phyloP scores from a whole-genome alignment of 169 alveolate species.

The Plasmodium knowlesi region DNA sequence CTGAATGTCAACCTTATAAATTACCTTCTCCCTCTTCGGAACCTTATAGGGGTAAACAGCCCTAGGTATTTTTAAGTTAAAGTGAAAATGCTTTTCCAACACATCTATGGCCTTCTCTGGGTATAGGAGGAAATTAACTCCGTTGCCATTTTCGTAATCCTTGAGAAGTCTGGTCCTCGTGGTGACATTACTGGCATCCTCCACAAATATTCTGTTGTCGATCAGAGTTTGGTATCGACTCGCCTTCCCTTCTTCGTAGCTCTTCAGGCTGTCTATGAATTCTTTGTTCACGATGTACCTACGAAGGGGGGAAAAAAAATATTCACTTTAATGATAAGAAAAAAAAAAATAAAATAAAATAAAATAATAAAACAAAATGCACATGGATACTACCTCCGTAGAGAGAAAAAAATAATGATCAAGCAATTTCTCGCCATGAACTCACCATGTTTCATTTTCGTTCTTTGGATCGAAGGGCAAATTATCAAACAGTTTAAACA shows the following conservation, averaged over 20 bases:
- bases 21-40: slow-evolving; percentile 12
- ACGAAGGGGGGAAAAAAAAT: not conserved
- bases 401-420: not conserved
- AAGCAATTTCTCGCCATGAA: not conserved
- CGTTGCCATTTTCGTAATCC: slow-evolving; percentile 59
- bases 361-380: not conserved
- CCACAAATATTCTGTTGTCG: slow-evolving; percentile 49
- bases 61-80: slow-evolving; percentile 45
- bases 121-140: slow-evolving; percentile 25
- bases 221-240: not conserved
- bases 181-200: slow-evolving; percentile 15
- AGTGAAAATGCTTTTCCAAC: slow-evolving; percentile 53
- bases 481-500: slow-evolving; percentile 54
- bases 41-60: slow-evolving; percentile 36
- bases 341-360: not conserved
- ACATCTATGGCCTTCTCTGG: slow-evolving; percentile 62
- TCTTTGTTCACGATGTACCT: slow-evolving; percentile 62
- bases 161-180: slow-evolving; percentile 39
- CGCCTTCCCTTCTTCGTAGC: slow-evolving; percentile 37
- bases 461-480: slow-evolving; percentile 58
- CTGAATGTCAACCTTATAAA: slow-evolving; percentile 49
- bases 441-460: slow-evolving; percentile 58
- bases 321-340: no score
- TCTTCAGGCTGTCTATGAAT: slow-evolving; percentile 56
- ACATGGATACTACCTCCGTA: not conserved